Base-by-base conservation (phyloP, 768 basidiomycete species). In the Zangia roseola region DNA sequence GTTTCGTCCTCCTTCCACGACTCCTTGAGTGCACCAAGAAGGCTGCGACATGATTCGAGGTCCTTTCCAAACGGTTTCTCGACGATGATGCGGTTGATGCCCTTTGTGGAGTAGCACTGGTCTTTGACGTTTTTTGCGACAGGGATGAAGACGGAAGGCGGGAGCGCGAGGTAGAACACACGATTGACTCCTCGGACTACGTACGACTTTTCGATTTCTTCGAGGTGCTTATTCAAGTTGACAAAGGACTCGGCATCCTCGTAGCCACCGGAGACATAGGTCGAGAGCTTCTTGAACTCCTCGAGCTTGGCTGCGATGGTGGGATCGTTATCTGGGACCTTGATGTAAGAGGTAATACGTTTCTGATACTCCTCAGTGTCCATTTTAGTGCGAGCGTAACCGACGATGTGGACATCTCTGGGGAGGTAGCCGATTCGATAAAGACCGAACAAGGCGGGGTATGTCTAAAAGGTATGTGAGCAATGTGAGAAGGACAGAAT, bases 41-140 rank as follows among this genome's bases (percentile, higher is more conserved):
- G 84, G 52, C 81, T 78, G 41, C 88, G 80, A 47, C 88, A 90
- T 9, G 89, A 91, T 0, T 90, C 82, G 53, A 90, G 80, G 60
- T 99, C 95, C 68, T 93, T 97, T 30, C 95, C 95, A 65, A 99
- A 99, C 2, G 95, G 95, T 71, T 99, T 99, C 74, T 99, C 95
- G 58, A 99, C 86, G 64, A 99, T 92, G 69, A 99, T 84, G 45
- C 95, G 84, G 71, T 92, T 94, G 66, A 84, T 68, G 19, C 92
- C 94, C 26, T 71, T 76, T 21, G 78, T 56, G 37, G 76, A 65
- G 68, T 98, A 94, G 70, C 86, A 90, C 63, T 86, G 79, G 59
- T 85, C 82, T 69, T 85, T 94, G 57, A 94, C 69, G 59, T 91
- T 84, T 65, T 80, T 79, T 25, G 91, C 84, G 45, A 97, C 95